These are phyloP conservation scores for Monsonia emarginata DNA, from an alignment of 441 rosid genomes.

Conservation along the genomic window DNA sequence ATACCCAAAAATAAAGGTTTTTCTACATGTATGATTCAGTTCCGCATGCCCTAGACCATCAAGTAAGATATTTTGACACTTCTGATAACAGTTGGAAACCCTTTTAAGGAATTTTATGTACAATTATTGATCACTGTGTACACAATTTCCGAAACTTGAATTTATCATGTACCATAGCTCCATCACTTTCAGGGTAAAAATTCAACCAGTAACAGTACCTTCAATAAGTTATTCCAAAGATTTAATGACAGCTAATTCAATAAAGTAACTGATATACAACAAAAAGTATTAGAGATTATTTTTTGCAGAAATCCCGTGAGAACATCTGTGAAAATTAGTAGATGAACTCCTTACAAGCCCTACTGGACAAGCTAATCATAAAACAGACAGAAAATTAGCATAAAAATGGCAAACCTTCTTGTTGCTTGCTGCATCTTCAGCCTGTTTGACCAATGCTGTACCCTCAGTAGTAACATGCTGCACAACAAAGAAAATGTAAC, in stretches of 20 bases:
- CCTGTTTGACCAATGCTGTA: slow-evolving; percentile 73
- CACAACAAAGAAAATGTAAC: slow-evolving; percentile 1
- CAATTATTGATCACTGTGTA: too few species aligned
- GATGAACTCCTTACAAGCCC: neutral
- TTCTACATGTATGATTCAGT: too few species aligned
- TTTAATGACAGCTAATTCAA: neutral
- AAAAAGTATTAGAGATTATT: too few species aligned
- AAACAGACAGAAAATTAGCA: neutral
- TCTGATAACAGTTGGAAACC: too few species aligned
- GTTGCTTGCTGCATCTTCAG: slow-evolving; percentile 72
- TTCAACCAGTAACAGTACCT: neutral
- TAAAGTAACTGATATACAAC: neutral
- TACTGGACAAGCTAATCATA: neutral
- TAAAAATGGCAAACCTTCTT: slow-evolving; percentile 32
- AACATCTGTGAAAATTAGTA: neutral
- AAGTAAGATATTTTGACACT: too few species aligned
- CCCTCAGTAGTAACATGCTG: slow-evolving; percentile 93
- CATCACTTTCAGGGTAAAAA: too few species aligned
- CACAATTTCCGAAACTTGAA: too few species aligned
- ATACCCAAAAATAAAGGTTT: too few species aligned
- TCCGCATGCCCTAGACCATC: too few species aligned
- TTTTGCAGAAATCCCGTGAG: too few species aligned
- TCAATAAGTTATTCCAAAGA: neutral
- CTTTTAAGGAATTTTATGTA: too few species aligned
- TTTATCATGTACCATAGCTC: too few species aligned